Conservation (phyloP, 2,329 filamentous ascomycete species). For the Botrytis fabae region DNA sequence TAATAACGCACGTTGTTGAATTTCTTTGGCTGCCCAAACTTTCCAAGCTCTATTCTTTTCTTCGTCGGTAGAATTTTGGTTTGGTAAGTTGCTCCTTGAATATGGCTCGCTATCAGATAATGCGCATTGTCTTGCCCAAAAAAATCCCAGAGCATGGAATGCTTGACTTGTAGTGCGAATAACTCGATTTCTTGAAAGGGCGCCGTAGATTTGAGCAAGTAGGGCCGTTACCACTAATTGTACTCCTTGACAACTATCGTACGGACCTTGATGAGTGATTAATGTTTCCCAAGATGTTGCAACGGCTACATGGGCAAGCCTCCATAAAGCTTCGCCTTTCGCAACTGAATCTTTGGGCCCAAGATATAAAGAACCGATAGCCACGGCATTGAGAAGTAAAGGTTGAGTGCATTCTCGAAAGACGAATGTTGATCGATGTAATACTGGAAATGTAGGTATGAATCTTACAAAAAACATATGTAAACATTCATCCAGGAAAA, state of each 20-base stretch:
- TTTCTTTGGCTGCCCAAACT: slow-evolving; percentile 47
- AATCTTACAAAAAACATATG: slow-evolving; percentile 51
- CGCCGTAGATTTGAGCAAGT: slow-evolving; percentile 47
- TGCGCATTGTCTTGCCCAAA: slow-evolving; percentile 48
- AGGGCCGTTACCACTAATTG: slow-evolving; percentile 48
- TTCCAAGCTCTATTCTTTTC: slow-evolving; percentile 47
- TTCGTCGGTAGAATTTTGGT: slow-evolving; percentile 37
- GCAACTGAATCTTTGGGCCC: slow-evolving; percentile 46
- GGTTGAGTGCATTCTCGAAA: slow-evolving; percentile 48
- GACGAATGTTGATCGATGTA: slow-evolving; percentile 48
- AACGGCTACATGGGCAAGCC: slow-evolving; percentile 47
- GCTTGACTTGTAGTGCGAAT: slow-evolving; percentile 48
- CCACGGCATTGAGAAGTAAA: slow-evolving; percentile 48
- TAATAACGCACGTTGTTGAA: slow-evolving; percentile 47
- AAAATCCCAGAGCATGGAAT: slow-evolving; percentile 47
- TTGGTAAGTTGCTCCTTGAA: slow-evolving; percentile 41
- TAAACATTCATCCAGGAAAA: slow-evolving; percentile 48
- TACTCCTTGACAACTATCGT: slow-evolving; percentile 47
- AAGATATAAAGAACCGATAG: slow-evolving; percentile 48
- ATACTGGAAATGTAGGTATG: slow-evolving; percentile 48
- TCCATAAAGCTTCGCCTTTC: slow-evolving; percentile 49
- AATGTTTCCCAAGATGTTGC: slow-evolving; percentile 49
- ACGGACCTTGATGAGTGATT: slow-evolving; percentile 46
- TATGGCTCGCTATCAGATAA: slow-evolving; percentile 45
- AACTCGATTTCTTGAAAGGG: slow-evolving; percentile 45